Conservation (phyloP, 768 basidiomycete genomes). For the Tricholoma sp. region DNA sequence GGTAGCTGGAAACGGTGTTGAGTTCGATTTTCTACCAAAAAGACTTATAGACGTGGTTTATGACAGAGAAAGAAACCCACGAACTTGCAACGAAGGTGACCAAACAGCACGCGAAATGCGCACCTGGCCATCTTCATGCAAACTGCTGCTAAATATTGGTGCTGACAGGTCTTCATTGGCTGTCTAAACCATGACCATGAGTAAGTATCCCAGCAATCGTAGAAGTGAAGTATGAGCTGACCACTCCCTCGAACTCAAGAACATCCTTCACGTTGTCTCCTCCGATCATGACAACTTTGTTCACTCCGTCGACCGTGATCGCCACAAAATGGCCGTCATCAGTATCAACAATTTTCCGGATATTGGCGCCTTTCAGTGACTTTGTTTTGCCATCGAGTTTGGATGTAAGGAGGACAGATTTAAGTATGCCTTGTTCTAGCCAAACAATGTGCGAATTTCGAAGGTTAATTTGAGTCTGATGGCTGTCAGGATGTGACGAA, state of each 20-base stretch:
- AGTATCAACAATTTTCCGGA: constrained; percentile 52
- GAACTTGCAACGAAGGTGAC: constrained; percentile 1
- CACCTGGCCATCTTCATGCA: constrained; percentile 43
- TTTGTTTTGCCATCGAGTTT: constrained; percentile 43
- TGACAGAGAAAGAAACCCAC: neutral
- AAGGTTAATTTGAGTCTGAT: neutral
- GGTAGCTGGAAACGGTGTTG: constrained; percentile 45
- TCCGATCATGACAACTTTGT: constrained; percentile 48
- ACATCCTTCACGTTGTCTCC: constrained; percentile 36
- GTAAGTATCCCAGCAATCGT: neutral
- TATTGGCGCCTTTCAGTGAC: constrained; percentile 37
- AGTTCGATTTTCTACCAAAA: constrained; percentile 34
- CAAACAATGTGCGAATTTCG: constrained; percentile 38
- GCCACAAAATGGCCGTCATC: constrained; percentile 57
- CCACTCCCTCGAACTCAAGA: constrained; percentile 55
- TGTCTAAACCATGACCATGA: neutral
- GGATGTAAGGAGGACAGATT: constrained; percentile 46
- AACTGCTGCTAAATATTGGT: constrained; percentile 54
- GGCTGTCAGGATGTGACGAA: neutral
- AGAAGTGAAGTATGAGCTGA: constrained; percentile 31
- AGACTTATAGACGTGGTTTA: neutral
- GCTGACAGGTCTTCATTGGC: constrained; percentile 32
- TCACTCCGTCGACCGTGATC: constrained; percentile 48
- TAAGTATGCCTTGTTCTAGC: constrained; percentile 48
- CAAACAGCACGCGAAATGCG: constrained; percentile 49